phyloP scores from a whole-genome alignment of 2,329 filamentous ascomycete species.

The Aureobasidium musti region DNA sequence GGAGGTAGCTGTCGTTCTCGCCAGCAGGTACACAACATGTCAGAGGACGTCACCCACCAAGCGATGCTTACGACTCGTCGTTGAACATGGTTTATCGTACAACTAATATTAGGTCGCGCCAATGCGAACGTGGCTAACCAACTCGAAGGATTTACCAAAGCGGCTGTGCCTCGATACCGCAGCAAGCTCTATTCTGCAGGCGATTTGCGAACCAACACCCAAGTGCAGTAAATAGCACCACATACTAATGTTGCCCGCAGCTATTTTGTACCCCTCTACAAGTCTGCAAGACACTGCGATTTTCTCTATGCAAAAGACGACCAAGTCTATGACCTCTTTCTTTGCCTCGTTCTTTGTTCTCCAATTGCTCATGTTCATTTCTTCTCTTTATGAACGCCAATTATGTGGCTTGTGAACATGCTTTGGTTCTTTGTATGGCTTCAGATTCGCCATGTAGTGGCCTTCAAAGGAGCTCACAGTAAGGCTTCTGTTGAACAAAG shows the following conservation, averaged over 20 bases:
- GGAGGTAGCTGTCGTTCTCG: conserved; percentile 6
- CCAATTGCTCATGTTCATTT: conserved; percentile 15
- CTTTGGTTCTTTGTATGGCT: conserved; percentile 20
- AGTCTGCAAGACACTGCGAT: conserved; percentile 4
- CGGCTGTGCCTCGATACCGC: conserved; percentile 1
- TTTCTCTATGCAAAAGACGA: not conserved
- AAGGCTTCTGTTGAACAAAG: conserved; percentile 15
- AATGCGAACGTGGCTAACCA: conserved; percentile 3
- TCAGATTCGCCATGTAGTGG: not conserved
- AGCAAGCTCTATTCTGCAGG: conserved; percentile 8
- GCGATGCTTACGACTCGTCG: conserved; percentile 14
- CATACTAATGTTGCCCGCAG: not conserved
- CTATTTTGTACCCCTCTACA: conserved; percentile 4
- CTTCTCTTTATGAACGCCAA: not conserved
- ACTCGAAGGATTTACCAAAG: conserved; percentile 9
- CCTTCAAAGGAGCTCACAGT: conserved; percentile 4
- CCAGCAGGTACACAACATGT: conserved; percentile 15
- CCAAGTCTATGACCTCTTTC: conserved; percentile 3
- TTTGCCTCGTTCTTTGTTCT: conserved; percentile 14
- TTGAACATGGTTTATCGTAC: conserved; percentile 13
- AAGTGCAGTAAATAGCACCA: conserved; percentile 26
- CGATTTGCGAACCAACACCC: conserved; percentile 25
- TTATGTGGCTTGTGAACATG: conserved; percentile 19
- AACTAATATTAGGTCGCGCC: conserved; percentile 24
- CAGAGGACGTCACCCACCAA: conserved; percentile 4